A percentile compares a stretch with the other conserved stretches of the same genome.
Evolutionary conservation across 176 grass and related monocot species (phyloP).

Genomic region (Rhynchospora breviuscula): DNA sequence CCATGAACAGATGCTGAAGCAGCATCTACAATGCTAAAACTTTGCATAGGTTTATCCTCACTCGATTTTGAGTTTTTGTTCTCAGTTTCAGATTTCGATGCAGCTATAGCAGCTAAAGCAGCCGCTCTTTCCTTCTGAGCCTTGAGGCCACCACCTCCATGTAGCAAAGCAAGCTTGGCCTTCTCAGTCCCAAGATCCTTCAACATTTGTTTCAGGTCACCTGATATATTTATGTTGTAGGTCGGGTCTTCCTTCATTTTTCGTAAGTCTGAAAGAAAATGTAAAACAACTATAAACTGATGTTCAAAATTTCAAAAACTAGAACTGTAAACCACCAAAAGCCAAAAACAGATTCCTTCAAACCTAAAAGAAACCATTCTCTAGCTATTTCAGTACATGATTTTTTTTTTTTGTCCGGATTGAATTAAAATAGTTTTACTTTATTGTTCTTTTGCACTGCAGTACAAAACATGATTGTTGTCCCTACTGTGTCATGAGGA

Average conservation of each 20-base stretch:
- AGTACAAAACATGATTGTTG: background rate
- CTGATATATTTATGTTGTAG: slow-evolving; percentile 92
- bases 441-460: background rate
- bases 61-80: slow-evolving; percentile 50
- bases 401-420: background rate
- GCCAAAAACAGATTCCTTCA: background rate
- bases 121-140: slow-evolving; percentile 92
- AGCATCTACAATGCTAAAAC: slow-evolving; percentile 98
- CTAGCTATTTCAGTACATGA: background rate
- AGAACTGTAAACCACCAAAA: background rate
- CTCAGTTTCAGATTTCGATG: slow-evolving; percentile 42
- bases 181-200: slow-evolving; percentile 96
- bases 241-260: slow-evolving; percentile 90
- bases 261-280: slow-evolving; percentile 48
- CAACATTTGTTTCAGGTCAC: slow-evolving; percentile 97
- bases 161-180: slow-evolving; percentile 67
- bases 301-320: background rate
- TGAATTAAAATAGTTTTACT: background rate
- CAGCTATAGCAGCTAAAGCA: slow-evolving; percentile 59
- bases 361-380: background rate
- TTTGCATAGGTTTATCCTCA: slow-evolving; percentile 48
- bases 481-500: background rate
- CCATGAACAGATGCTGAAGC: slow-evolving; percentile 96
- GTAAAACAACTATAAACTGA: background rate
- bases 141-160: slow-evolving; percentile 84